These are phyloP conservation scores for Durio zibethinus DNA, from an alignment of 345 rosid species.

Conservation along the genomic window DNA sequence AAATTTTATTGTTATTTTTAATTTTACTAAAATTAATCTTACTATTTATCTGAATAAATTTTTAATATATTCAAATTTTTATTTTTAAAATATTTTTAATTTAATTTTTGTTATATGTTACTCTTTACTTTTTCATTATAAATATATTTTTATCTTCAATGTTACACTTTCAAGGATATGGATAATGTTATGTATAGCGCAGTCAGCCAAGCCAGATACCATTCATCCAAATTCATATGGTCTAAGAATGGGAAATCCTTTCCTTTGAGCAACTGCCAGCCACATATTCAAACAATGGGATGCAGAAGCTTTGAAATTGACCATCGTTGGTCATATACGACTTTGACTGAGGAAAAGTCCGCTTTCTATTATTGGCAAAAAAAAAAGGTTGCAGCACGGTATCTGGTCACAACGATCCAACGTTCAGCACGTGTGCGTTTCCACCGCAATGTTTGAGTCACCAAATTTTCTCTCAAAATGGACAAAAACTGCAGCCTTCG, in stretches of 20 bases:
- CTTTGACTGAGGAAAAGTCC: background rate
- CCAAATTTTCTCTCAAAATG: background rate
- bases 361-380: background rate
- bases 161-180: background rate
- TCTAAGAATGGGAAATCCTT: background rate
- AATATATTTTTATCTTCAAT: background rate
- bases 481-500: background rate
- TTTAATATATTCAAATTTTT: too few species aligned
- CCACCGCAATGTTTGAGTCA: background rate
- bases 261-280: background rate
- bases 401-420: background rate
- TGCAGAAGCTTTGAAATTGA: background rate
- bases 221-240: background rate
- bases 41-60: too few species aligned
- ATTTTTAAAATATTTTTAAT: too few species aligned
- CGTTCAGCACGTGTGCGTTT: background rate
- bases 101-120: too few species aligned
- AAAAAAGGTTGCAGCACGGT: background rate
- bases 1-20: too few species aligned
- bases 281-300: background rate
- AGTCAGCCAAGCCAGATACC: background rate
- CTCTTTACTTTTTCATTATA: too few species aligned
- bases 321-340: background rate
- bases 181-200: background rate
- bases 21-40: too few species aligned